Conservation (phyloP, 768 basidiomycete genomes). For the Leucocoprinus birnbaumii region DNA sequence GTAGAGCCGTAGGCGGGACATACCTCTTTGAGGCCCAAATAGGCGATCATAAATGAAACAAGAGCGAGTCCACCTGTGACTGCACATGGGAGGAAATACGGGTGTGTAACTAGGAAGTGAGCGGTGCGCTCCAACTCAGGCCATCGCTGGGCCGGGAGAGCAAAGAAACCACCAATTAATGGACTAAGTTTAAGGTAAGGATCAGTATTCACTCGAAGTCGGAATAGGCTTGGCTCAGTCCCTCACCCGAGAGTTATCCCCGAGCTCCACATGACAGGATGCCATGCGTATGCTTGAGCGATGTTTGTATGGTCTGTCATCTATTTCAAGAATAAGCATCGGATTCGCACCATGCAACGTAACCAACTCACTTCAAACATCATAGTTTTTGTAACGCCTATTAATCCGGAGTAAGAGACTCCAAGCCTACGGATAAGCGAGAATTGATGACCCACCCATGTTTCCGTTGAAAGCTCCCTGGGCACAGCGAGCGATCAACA, state of each 20-base stretch:
- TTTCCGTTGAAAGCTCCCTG: constrained; percentile 33
- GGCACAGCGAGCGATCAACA: constrained; percentile 21
- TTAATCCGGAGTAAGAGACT: neutral
- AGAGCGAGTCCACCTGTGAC: constrained; percentile 22
- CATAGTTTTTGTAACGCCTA: constrained; percentile 33
- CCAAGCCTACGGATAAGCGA: too few species aligned
- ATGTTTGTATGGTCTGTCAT: constrained; percentile 26
- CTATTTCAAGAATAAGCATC: constrained; percentile 11
- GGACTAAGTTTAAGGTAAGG: constrained; percentile 15
- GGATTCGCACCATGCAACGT: neutral
- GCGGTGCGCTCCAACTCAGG: constrained; percentile 20
- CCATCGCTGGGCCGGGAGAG: constrained; percentile 25
- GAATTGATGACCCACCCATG: constrained; percentile 18
- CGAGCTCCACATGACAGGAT: constrained; percentile 23
- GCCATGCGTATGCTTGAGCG: constrained; percentile 21
- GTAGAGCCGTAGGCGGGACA: neutral
- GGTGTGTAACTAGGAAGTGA: constrained; percentile 24
- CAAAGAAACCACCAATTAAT: constrained; percentile 29
- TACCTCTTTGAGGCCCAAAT: constrained; percentile 27
- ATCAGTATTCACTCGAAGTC: neutral
- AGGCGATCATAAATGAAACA: constrained; percentile 18
- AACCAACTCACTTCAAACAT: constrained; percentile 29
- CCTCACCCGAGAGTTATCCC: constrained; percentile 21
- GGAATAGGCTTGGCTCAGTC: neutral
- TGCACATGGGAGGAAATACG: constrained; percentile 35